Conservation (phyloP, 2,329 filamentous ascomycete species). For the Bipolaris sorokiniana region DNA sequence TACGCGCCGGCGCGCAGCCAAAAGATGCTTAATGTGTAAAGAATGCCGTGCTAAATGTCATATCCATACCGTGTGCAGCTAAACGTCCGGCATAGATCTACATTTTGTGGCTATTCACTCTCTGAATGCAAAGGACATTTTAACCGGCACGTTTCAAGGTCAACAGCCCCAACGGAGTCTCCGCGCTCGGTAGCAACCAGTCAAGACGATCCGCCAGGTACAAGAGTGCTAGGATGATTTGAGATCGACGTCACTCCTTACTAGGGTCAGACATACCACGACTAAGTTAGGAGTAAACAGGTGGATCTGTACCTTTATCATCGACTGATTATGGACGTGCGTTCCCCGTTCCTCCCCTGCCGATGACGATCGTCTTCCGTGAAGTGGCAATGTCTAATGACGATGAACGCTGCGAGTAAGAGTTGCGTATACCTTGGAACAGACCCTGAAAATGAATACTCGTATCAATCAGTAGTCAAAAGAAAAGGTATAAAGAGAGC, state of each 20-base stretch:
- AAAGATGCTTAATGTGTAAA: conserved; percentile 7
- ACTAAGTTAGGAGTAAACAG: conserved; percentile 22
- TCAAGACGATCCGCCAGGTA: conserved; percentile 20
- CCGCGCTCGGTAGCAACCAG: conserved; percentile 23
- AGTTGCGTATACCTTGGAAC: conserved; percentile 9
- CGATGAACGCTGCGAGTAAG: conserved; percentile 13
- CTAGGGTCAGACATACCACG: conserved; percentile 18
- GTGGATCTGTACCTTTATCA: conserved; percentile 25
- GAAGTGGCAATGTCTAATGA: conserved; percentile 1
- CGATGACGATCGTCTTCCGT: conserved; percentile 34
- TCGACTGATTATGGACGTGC: conserved; percentile 18
- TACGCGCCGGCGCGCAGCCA: conserved; percentile 19
- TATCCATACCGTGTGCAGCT: conserved; percentile 32
- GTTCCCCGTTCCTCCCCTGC: conserved; percentile 17
- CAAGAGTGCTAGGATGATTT: conserved; percentile 34
- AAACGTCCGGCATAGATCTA: conserved; percentile 36
- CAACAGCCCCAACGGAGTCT: conserved; percentile 28
- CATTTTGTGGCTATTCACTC: conserved; percentile 11
- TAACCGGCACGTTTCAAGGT: conserved; percentile 31
- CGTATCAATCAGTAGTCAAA: neutral
- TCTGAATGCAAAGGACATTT: conserved; percentile 22
- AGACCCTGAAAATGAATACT: conserved; percentile 8
- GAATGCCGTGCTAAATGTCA: conserved; percentile 7
- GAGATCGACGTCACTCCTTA: conserved; percentile 37
- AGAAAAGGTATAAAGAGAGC: conserved; percentile 42